Evolutionary conservation across 805 yeast species (phyloP).

Genomic region (Saccharomycopsis synnaedendra): DNA sequence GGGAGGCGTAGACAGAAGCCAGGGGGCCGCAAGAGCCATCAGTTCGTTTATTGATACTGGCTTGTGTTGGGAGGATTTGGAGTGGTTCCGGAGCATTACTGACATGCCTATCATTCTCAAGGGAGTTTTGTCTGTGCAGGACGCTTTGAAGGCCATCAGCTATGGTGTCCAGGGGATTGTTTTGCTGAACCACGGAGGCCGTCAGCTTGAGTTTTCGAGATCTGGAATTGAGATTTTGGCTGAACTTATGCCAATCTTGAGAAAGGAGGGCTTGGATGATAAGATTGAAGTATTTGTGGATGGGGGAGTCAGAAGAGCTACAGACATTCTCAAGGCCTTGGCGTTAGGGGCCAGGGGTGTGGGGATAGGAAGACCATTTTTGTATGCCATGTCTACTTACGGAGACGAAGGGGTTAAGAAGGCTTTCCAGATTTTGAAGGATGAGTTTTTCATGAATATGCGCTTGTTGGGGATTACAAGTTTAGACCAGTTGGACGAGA

Average conservation of each 20-base stretch:
- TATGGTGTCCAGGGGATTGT: slow-evolving; percentile 71
- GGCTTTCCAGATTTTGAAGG: slow-evolving; percentile 50
- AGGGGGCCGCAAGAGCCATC: slow-evolving; percentile 82
- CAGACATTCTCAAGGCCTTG: slow-evolving; percentile 54
- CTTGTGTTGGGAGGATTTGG: slow-evolving; percentile 54
- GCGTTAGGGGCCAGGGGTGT: slow-evolving; percentile 64
- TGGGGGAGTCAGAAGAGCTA: slow-evolving; percentile 62
- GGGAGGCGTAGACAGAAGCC: slow-evolving; percentile 45
- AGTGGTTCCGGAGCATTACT: slow-evolving; percentile 42
- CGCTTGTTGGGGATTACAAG: slow-evolving; percentile 62
- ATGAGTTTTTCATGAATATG: slow-evolving; percentile 70
- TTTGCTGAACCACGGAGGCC: slow-evolving; percentile 81
- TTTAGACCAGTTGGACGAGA: slow-evolving; percentile 47
- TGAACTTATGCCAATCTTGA: slow-evolving; percentile 42
- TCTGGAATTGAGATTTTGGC: slow-evolving; percentile 67
- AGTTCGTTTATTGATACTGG: slow-evolving; percentile 74
- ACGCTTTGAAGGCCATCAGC: slow-evolving; percentile 62
- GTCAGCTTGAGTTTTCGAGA: slow-evolving; percentile 77
- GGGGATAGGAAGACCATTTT: slow-evolving; percentile 57
- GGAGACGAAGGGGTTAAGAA: slow-evolving; percentile 56
- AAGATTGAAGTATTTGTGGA: slow-evolving; percentile 49
- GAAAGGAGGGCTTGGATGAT: slow-evolving; percentile 33
- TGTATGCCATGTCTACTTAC: slow-evolving; percentile 51
- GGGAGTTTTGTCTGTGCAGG: slow-evolving; percentile 80
- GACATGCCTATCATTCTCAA: slow-evolving; percentile 60